Base-by-base conservation (phyloP, 2,329 filamentous ascomycete genomes). In the Dryadomyces sulphureus region DNA sequence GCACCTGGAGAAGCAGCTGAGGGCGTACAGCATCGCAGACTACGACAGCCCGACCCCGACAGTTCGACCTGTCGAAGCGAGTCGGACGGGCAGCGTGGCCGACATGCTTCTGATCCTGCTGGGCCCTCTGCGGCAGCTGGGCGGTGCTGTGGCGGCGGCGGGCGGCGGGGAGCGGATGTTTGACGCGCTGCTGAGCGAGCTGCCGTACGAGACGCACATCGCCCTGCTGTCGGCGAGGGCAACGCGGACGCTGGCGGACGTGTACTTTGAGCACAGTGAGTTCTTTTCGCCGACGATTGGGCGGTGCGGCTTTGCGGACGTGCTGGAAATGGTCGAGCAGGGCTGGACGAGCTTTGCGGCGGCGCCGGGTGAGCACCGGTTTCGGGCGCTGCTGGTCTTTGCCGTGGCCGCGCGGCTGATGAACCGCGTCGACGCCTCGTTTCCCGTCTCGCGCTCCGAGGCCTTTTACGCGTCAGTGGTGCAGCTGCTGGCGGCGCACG, bases 261-360 rank as follows among this genome's bases (percentile, higher is more conserved):
- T 14, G 4, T 43, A 43, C 21, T 43, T 43, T 43, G 41, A 43
- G 41, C 41, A 43, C 41, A 43, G 41, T 30, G 41, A 43, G 17
- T 43, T 43, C 27, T 43, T 43, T 20, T 43, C 41, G 41, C 41
- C 41, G 2, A 22, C 20, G 7, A 14, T 43, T 5, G 12, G 16
- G 7, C 27, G 14, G 2, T 17, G n/a, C 12, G 25, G 11, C 12
- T 21, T 34, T 11, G 30, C 22, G 14, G 7, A n/a, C 7, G 21
- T 40, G 12, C 21, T 40, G 38, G 38, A 5, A 8, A n/a, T 12
- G 20, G 6, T 40, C 38, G 17, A 43, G 27, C 30, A 16, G 19
- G 27, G n/a, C 11, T 19, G 30, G 3, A 9, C n/a, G 3, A 16
- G 20, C 27, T 34, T 34, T 35, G 27, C 17, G 5, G 22, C 12